Evolutionary conservation across 352 stramenopile genomes (phyloP), one percentile per base, ranked within the genome.

Genomic region (Phytophthora agathidicida): DNA sequence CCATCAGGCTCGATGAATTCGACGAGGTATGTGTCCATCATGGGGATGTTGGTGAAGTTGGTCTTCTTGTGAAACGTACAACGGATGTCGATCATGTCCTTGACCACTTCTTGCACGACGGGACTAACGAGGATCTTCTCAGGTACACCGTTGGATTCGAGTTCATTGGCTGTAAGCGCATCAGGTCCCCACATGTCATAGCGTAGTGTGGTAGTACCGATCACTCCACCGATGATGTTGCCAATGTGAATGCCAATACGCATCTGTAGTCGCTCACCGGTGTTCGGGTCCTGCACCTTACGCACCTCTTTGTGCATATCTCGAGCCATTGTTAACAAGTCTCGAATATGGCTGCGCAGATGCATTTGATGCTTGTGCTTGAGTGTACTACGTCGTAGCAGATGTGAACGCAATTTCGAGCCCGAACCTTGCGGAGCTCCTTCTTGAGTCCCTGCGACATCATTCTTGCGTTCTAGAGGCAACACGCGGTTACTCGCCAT

Each of bases 121-220:
- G 77, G 76, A 31, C 84, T 93, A 55, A 95, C 84, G 11, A 95
- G 70, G 38, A 84, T 93, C 24, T 80, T 84, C 45, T 91, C 85
- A 1, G 88, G 86, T 8, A 93, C 78, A 32, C 88, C 81, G 43
- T 94, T 93, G 7, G 79, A 91, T 60, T 96, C 88, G n/a, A 96
- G 75, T 27, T 93, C 83, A 46, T 96, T 95, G 10, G 83, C 88
- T 0, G 83, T 94, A 7, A 95, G 73, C 1, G 86, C 86, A 24
- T 95, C 85, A 0, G 84, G 83, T 0, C 88, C 86, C 88, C 86
- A 96, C 83, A 95, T 96, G 42, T 96, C 88, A 60, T 94, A 96
- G 10, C 86, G 84, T n/a, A 96, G 52, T 19, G 84, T 95, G 3
- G 80, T 88, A 4, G 86, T 94, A 30, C 88, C 88, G 44, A 96